These are phyloP conservation scores for Thermochaetoides dissita DNA, from an alignment of 2,329 filamentous ascomycete species.

Conservation along the genomic window DNA sequence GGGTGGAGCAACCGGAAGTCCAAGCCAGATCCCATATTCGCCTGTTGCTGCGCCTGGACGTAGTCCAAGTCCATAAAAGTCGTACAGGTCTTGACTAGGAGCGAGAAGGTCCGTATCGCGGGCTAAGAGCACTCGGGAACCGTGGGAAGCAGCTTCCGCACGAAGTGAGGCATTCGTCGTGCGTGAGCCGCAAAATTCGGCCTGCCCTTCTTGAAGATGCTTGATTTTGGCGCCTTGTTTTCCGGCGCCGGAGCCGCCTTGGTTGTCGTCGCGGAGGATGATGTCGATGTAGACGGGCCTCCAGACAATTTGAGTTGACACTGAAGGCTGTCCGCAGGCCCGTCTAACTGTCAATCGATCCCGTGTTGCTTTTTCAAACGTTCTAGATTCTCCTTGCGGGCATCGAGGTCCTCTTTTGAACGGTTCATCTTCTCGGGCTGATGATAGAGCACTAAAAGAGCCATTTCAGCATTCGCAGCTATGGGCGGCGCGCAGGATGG, in stretches of 20 bases:
- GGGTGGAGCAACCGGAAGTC: conserved; percentile 10
- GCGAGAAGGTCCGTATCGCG: conserved; percentile 6
- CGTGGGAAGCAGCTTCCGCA: conserved; percentile 24
- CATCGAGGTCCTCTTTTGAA: conserved; percentile 85
- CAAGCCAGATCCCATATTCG: conserved; percentile 7
- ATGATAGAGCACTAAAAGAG: conserved; percentile 41
- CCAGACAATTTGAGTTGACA: conserved; percentile 34
- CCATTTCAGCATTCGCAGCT: conserved; percentile 2
- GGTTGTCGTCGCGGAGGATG: conserved; percentile 22
- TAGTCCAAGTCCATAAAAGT: conserved; percentile 1
- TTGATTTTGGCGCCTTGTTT: conserved; percentile 24
- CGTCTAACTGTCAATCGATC: conserved; percentile 88
- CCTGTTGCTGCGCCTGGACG: conserved; percentile 8
- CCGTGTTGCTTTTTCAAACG: conserved; percentile 94
- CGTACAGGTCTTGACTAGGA: neutral
- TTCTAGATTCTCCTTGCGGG: conserved; percentile 93
- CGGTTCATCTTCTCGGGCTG: conserved; percentile 57
- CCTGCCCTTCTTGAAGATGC: conserved; percentile 29
- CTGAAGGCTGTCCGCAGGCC: conserved; percentile 44
- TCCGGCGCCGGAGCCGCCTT: conserved; percentile 20
- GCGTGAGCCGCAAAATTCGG: conserved; percentile 24
- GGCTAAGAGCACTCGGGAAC: conserved; percentile 22
- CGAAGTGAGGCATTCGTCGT: conserved; percentile 23
- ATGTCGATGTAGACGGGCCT: conserved; percentile 44
- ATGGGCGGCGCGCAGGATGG: neutral